Conservation (phyloP, 2,329 filamentous ascomycete genomes). For the Xylariaceae sp. region DNA sequence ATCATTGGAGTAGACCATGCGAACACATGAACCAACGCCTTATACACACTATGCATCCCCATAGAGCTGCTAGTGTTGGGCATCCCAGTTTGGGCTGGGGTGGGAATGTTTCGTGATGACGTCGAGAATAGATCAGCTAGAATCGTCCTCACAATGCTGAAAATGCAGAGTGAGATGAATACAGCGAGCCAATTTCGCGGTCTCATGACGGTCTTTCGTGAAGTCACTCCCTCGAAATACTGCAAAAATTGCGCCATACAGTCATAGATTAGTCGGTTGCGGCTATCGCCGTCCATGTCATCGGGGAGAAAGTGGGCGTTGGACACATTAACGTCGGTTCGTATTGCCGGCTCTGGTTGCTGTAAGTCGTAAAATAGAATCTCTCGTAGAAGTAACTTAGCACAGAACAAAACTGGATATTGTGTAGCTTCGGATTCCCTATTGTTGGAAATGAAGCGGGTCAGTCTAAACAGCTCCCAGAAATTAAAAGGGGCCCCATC, state of each 20-base stretch:
- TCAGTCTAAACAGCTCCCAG: conserved; percentile 48
- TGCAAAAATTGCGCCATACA: conserved; percentile 49
- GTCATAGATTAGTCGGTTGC: conserved; percentile 45
- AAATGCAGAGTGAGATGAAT: conserved; percentile 54
- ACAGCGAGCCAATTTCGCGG: conserved; percentile 46
- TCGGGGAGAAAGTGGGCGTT: conserved; percentile 35
- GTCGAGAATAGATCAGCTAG: conserved; percentile 43
- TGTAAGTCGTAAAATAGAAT: conserved; percentile 50
- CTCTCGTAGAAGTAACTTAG: conserved; percentile 52
- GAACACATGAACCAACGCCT: conserved; percentile 47
- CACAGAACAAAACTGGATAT: conserved; percentile 48
- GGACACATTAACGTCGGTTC: conserved; percentile 34
- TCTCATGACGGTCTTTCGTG: conserved; percentile 36
- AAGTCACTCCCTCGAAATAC: conserved; percentile 44
- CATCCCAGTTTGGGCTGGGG: conserved; percentile 25
- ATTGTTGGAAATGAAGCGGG: conserved; percentile 43
- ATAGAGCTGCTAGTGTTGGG: conserved; percentile 27
- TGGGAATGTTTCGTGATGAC: conserved; percentile 25
- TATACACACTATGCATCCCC: conserved; percentile 46
- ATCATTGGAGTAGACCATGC: conserved; percentile 40
- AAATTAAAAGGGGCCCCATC: conserved; percentile 46
- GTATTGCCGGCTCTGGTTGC: conserved; percentile 43
- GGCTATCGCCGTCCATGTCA: conserved; percentile 44
- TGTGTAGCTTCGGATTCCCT: conserved; percentile 45
- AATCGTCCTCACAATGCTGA: conserved; percentile 50